Evolutionary conservation across 2,329 filamentous ascomycete genomes (phyloP), one percentile per base, ranked within the genome.

Genomic region (Colletotrichum australisinense): DNA sequence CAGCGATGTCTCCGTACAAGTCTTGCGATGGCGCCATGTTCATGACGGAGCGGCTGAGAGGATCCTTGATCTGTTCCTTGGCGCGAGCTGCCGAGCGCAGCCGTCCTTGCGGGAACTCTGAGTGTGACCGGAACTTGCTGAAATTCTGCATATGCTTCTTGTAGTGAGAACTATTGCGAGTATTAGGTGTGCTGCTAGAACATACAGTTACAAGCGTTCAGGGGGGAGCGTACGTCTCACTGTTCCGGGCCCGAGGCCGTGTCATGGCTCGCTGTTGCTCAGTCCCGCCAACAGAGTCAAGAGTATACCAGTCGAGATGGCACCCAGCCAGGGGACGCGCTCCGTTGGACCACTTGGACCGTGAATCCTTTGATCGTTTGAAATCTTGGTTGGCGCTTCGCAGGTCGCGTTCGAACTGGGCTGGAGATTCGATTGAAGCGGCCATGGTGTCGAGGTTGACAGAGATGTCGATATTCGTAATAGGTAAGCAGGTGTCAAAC

Each of bases 281-380:
- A 26, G 76, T 80, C 6, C 78, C 78, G n/a, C 65, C 74, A 12
- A 63, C 30, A 63, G 71, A 62, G 58, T 76, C 72, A 49, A 63
- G 52, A n/a, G 74, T 77, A 24, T 75, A 7, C 26, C 35, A 56
- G 63, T 76, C 66, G 35, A 70, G 30, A 6, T 59, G 72, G 62
- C 78, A 76, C 22, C 83, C 83, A 28, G 78, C 32, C 38, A 78
- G 76, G 2, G 79, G 77, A 5, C 83, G 81, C 28, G 74, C 70
- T 67, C 85, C 85, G 16, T 81, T 78, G 9, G 81, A 79, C 86
- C 86, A 87, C 77, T 87, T 87, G 69, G 78, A 76, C 24, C 74
- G 76, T 5, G 80, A 80, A 76, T 86, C 83, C 79, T 86, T 86
- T 78, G 75, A 76, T 67, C 85, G 83, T 80, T 86, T 86, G 76